Conservation (phyloP, 768 basidiomycete genomes). For the Erythrobasidium yunnanense region DNA sequence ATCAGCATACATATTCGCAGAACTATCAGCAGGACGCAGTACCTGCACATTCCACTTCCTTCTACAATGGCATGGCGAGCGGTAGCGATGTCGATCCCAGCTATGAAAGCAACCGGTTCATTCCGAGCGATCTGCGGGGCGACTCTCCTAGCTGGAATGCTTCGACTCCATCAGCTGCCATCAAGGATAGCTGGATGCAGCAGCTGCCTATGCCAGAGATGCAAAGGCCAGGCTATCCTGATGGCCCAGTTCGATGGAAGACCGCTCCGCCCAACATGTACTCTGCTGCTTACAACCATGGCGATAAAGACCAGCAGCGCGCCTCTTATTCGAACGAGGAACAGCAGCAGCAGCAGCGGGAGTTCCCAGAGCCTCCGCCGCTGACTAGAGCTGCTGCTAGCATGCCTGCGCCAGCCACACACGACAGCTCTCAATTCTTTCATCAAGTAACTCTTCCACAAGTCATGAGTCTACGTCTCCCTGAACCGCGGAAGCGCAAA, state of each 20-base stretch:
- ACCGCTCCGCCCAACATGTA: neutral
- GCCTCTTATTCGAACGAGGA: neutral
- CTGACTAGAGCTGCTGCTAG: too few relatives aligned
- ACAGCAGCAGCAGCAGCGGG: neutral
- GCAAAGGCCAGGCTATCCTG: neutral
- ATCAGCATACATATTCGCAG: too few relatives aligned
- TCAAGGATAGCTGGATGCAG: neutral
- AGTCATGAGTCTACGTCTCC: too few relatives aligned
- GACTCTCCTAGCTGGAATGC: neutral
- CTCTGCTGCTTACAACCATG: neutral
- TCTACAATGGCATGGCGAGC: neutral
- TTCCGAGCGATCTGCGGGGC: neutral
- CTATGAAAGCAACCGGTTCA: too few relatives aligned
- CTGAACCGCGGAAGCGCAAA: too few relatives aligned
- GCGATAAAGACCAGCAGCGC: neutral
- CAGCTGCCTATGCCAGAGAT: neutral
- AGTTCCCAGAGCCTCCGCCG: too few relatives aligned
- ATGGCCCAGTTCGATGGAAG: neutral
- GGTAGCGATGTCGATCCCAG: neutral
- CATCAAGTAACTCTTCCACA: too few relatives aligned
- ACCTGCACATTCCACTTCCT: neutral
- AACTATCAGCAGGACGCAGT: too few relatives aligned
- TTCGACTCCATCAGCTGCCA: neutral
- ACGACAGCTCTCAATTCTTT: too few relatives aligned
- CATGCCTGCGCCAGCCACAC: too few relatives aligned